Base-by-base conservation (phyloP, 768 basidiomycete species). In the Leccinum ochraceum region DNA sequence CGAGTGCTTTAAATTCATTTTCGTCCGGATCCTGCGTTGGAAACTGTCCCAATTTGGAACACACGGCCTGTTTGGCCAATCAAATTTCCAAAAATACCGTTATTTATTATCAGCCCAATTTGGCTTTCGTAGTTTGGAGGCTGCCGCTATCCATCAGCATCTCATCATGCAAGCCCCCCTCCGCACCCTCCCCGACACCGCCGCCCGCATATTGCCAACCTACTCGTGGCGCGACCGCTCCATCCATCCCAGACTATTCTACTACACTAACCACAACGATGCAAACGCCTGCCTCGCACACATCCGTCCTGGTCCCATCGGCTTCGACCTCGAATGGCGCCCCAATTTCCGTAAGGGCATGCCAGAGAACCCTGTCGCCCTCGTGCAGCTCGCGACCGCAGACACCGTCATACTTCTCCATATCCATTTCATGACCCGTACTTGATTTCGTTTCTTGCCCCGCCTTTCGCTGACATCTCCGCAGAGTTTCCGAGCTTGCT, bases 291-390 rank as follows among this genome's bases (percentile, higher is more conserved):
- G 48, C 14, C 67, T 75, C 30, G 57, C 65, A 39, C 4, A 20
- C 6, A 53, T 75, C n/a, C 65, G 67, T 7, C 59, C 46, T 26
- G 75, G 74, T 3, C 70, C 69, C 14, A 46, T 83, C 54, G 92
- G 92, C 28, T 86, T 93, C 63, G 92, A 94, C 68, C 77, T 90
- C 39, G 92, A 94, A 73, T 93, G 92, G 90, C 84, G 81, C 61
- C 92, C 92, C 0, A 83, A 67, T 20, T 85, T 74, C 65, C 62
- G 64, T 51, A 86, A 83, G 67, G 84, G 86, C 20, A 68, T 73
- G 26, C 67, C 74, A 28, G 82, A 86, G 71, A 89, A 92, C 67
- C 87, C 80, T 24, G 86, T 90, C 20, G 85, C 92, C 3, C 79
- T 93, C 24, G 79, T 93, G 4, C 91, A 94, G 69, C 80, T 93